Evolutionary conservation across 768 basidiomycete species (phyloP), one percentile per base, ranked within the genome.

Genomic region (Lentinula edodes): DNA sequence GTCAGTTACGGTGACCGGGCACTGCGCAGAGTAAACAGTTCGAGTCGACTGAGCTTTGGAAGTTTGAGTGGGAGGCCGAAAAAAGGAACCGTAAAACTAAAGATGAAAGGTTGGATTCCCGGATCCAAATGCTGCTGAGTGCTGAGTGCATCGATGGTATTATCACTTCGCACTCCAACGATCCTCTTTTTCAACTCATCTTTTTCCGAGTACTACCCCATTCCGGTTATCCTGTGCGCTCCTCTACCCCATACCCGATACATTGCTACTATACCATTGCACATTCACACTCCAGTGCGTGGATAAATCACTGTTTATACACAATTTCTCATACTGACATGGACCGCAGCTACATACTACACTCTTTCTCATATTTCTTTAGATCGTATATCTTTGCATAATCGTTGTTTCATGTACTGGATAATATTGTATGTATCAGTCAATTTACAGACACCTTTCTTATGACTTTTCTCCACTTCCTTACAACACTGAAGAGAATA

Each of bases 1-100:
- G 94, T 99, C 50, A 93, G 91, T 68, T 99, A 97, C 70, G 97
- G 97, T 8, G 97, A 98, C 72, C 83, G 97, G 62, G 91, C 94
- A 23, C 79, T 98, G 36, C 83, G 94, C 61, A 82, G 96, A 68
- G 93, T 98, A 36, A 94, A 89, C 64, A 93, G 91, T 71, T 90
- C 90, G n/a, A 93, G 91, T 68, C 85, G 91, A 60, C 76, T 95
- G 67, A 93, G 91, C 70, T 91, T 93, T 71, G 91, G 90, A 15
- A 91, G 90, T 69, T 75, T 91, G 55, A 90, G 88, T 68, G 84
- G 82, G n/a, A 75, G 81, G 50, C 84, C 88, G 53, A 80, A 79
- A 69, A 79, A 80, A 67, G 84, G 82, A 64, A 73, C 82, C n/a
- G 80, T 85, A 60, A 88, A 80, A 69, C 71, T 90, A 53, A 85